Conservation (phyloP, 2,329 filamentous ascomycete species). For the Colletotrichum cuscutae region DNA sequence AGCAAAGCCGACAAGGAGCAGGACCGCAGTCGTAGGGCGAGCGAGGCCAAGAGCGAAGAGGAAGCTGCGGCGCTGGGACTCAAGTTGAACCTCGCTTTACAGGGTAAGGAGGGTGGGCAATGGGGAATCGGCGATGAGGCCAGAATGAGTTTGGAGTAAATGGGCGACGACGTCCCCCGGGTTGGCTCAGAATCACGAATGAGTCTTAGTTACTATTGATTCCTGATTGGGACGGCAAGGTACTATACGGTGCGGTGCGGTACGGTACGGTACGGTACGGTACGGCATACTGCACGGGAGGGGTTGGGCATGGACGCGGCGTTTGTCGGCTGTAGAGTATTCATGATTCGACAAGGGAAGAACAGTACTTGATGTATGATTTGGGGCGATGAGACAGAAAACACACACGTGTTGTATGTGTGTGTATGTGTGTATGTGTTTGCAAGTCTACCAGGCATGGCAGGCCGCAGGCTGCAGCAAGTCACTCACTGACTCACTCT, state of each 20-base stretch:
- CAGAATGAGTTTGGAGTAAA: constrained; percentile 81
- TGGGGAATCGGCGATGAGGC: constrained; percentile 89
- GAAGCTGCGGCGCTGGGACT: constrained; percentile 54
- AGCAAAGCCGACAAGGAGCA: constrained; percentile 46
- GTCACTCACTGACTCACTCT: neutral
- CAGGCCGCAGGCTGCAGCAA: neutral
- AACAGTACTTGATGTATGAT: constrained; percentile 3
- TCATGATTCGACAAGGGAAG: neutral
- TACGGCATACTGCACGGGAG: neutral
- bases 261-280: neutral
- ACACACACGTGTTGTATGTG: neutral
- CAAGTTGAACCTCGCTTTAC: constrained; percentile 61
- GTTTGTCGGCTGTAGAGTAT: constrained; percentile 26
- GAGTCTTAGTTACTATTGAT: neutral
- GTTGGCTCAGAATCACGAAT: neutral
- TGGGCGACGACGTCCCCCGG: neutral
- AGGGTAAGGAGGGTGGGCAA: constrained; percentile 66
- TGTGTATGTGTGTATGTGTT: neutral
- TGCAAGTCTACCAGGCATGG: neutral
- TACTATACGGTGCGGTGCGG: neutral
- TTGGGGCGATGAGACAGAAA: constrained; percentile 3
- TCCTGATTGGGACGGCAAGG: neutral
- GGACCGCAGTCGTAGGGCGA: constrained; percentile 47
- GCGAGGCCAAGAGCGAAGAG: constrained; percentile 55
- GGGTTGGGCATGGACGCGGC: constrained; percentile 14